Base-by-base conservation (phyloP, 2,329 filamentous ascomycete species). In the Colletotrichum cereale region DNA sequence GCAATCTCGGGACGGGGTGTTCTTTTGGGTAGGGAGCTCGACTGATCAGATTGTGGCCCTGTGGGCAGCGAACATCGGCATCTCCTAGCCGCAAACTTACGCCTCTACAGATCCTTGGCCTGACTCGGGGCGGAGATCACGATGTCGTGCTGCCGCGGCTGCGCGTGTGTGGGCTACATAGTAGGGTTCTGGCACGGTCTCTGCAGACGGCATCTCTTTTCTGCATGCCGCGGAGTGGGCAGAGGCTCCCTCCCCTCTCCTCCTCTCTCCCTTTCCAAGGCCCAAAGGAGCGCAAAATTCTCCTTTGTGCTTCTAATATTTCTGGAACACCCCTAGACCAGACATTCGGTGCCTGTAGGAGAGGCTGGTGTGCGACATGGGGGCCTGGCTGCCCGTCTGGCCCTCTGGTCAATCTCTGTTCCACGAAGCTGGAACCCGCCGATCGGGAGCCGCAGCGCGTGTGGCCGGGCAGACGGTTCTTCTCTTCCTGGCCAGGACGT, bases 71-170 rank as follows among this genome's bases (percentile, higher is more conserved):
- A 53, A 26, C 58, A 61, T 50, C 38, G 48, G 62, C 8, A 63
- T 55, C 36, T 44, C 21, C 34, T 38, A 40, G n/a, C 29, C 34
- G 38, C n/a, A 26, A 62, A 26, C 16, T 24, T 10, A 71, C 31
- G 47, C 44, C 62, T 55, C 24, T 31, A 38, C 57, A 47, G 36
- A 57, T 44, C 62, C 52, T 57, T 31, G 50, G 29, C 31, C 60
- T 72, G 69, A 72, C 69, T 69, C 65, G 60, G 48, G 48, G 60
- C 60, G 66, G 58, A 72, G 69, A 72, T 72, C 65, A 64, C 56
- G 66, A 72, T 72, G 66, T 72, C 69, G 69, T 72, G 66, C 66
- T 58, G 69, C 52, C 38, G 62, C 38, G 38, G 62, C 47, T 71
- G 58, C 65, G 63, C 55, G 65, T 52, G 24, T 38, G 55, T 3